Evolutionary conservation across 2,329 filamentous ascomycete species (phyloP), one percentile per base, ranked within the genome.

Genomic region (Penicillium capsulatum): DNA sequence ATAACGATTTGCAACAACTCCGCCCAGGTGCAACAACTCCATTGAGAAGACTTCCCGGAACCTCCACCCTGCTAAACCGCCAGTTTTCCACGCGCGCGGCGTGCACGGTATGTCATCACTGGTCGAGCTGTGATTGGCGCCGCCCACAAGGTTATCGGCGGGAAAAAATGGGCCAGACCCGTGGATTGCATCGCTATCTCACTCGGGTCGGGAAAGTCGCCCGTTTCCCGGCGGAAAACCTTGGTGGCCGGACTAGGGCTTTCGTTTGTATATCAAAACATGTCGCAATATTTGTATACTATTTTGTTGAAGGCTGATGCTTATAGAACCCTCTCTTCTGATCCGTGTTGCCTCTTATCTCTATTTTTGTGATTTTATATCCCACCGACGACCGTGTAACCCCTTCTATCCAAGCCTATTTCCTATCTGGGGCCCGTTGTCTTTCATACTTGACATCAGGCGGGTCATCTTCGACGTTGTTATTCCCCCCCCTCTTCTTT

Each of bases 161-260:
- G 58, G 47, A 56, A 56, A 57, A 38, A 30, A 40, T 44, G 42
- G 50, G 38, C 49, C 47, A 53, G 53, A 57, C 47, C 38, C 41
- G 45, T 51, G 50, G 50, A 28, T 50, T 24, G 3, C 17, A 11
- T 33, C 31, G 30, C 17, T 17, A 19, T 33, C 17, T 13, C 17
- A 27, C 34, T 40, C 37, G 38, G 45, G 44, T 17, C 59, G 60
- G 59, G 48, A 62, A 63, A 62, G 49, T 44, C 11, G n/a, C 28
- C 36, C 16, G 51, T 62, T 64, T 60, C 48, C 61, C 61, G 60
- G 36, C 60, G 61, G 60, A 45, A 63, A 64, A 59, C 53, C 34
- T 13, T 30, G 31, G 14, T 17, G 24, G 34, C 15, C 20, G 27
- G 32, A 36, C 32, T 47, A 43, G 42, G 44, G 50, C 43, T 41